These are phyloP conservation scores for Apiotrichum brassicae DNA, from an alignment of 1,284 basidiomycete species.

Conservation along the genomic window DNA sequence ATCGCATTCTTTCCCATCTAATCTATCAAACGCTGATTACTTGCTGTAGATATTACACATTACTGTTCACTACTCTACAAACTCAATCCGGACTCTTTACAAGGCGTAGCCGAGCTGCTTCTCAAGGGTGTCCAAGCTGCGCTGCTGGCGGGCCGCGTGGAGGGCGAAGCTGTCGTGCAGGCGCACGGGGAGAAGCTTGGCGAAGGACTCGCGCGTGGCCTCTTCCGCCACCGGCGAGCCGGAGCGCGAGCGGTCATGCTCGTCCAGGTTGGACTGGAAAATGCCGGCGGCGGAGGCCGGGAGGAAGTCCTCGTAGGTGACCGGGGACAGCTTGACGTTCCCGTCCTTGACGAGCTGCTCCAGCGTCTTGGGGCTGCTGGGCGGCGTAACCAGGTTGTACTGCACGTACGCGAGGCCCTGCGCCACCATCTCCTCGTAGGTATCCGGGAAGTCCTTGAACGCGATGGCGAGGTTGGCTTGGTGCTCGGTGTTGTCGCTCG, in stretches of 20 bases:
- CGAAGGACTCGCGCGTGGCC: slow-evolving; percentile 20
- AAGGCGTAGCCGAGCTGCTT: slow-evolving; percentile 5
- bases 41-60: too few relatives aligned
- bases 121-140: slow-evolving; percentile 6
- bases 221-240: slow-evolving; percentile 5
- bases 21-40: too few relatives aligned
- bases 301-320: slow-evolving; percentile 49
- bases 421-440: slow-evolving; percentile 25
- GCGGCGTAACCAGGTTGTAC: slow-evolving; percentile 17
- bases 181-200: slow-evolving; percentile 17
- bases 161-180: slow-evolving; percentile 27
- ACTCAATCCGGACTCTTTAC: too few relatives aligned
- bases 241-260: slow-evolving; percentile 13
- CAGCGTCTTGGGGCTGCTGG: background rate
- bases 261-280: slow-evolving; percentile 46
- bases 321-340: slow-evolving; percentile 33
- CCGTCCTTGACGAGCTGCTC: slow-evolving; percentile 32
- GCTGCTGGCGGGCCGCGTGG: slow-evolving; percentile 22
- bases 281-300: slow-evolving; percentile 49
- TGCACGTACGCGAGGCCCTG: slow-evolving; percentile 37
- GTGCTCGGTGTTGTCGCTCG: slow-evolving; percentile 36
- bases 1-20: too few relatives aligned
- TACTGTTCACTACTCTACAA: too few relatives aligned
- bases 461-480: slow-evolving; percentile 28
- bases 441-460: slow-evolving; percentile 36